Conservation (phyloP, 2,329 filamentous ascomycete species). For the Neofusicoccum parvum region DNA sequence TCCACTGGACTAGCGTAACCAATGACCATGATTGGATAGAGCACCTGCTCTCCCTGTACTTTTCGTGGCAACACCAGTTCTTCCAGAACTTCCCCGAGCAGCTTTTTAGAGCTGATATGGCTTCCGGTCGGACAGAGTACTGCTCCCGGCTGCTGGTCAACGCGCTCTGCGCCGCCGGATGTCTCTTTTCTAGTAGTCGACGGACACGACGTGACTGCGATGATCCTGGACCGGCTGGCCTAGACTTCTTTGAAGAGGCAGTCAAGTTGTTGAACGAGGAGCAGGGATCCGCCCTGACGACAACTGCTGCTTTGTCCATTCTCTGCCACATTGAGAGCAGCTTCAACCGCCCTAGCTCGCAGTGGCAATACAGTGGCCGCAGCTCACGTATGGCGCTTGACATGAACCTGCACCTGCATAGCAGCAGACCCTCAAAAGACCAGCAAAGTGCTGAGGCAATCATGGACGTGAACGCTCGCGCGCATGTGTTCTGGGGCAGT, state of each 20-base stretch:
- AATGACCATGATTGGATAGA: constrained; percentile 23
- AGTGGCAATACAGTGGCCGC: constrained; percentile 24
- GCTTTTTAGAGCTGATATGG: constrained; percentile 26
- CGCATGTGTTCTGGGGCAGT: constrained; percentile 27
- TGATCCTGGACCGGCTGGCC: constrained; percentile 23
- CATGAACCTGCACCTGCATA: constrained; percentile 24
- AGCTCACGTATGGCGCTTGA: constrained; percentile 26
- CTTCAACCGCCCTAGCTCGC: constrained; percentile 21
- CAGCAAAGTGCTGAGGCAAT: not conserved
- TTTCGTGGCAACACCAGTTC: constrained; percentile 27
- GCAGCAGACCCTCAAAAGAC: not conserved
- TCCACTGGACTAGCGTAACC: constrained; percentile 26
- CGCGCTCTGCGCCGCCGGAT: constrained; percentile 26
- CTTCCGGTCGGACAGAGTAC: constrained; percentile 20
- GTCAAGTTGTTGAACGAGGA: constrained; percentile 20
- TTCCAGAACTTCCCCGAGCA: constrained; percentile 27
- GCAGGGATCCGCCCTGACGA: constrained; percentile 21
- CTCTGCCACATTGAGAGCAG: constrained; percentile 25
- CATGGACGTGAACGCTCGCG: constrained; percentile 15
- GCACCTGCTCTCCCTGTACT: constrained; percentile 26
- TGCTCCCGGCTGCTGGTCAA: constrained; percentile 27
- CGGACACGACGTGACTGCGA: constrained; percentile 17
- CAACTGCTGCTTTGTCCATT: constrained; percentile 24
- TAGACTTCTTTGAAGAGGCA: constrained; percentile 25
- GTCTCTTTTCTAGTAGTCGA: constrained; percentile 22